Base-by-base conservation (phyloP, 164 flowering plant genomes). In the Vitis amurensis region DNA sequence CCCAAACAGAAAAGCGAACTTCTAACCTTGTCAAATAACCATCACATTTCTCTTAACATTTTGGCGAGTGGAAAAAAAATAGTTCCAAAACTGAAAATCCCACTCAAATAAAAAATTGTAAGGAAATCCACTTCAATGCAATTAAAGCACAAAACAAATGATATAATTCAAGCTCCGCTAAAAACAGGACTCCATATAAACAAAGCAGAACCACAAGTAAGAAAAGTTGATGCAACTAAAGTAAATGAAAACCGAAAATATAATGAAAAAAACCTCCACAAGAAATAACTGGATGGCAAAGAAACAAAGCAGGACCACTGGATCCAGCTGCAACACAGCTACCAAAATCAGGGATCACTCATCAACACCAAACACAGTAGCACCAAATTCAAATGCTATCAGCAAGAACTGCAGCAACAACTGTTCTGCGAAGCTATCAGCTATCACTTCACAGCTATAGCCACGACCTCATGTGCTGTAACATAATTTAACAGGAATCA, bases 381-480 rank as follows among this genome's bases (percentile, higher is more conserved):
- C 63, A 56, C 23, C 68, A 16, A 51, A 49, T 50, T 61, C 59
- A 27, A 67, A 12, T 10, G 64, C 71, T 63, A 67, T 37, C 74
- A 62, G 71, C 71, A 55, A 48, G 17, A 47, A 59, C 53, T 44
- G 14, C 66, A 59, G 52, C 74, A 61, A 53, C 74, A 60, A 68
- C 68, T 37, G 27, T 68, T 64, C 66, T 56, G 66, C 29, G 30
- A 67, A 27, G 13, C 27, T 59, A 73, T 50, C 61, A 17, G 75
- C 74, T 66, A 71, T 63, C 77, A 70, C 73, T 52, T 68, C 73
- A 61, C 76, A 68, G 75, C 81, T 73, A 77, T 79, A 79, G 73
- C 74, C 79, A 73, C 67, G 67, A 71, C 68, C 79, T 72, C 76
- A 68, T 62, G 68, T 72, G 71, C 85, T 73, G 81, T 71, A 76